Evolutionary conservation across 2,329 filamentous ascomycete genomes (phyloP).

Genomic region (Elsinoe batatas): DNA sequence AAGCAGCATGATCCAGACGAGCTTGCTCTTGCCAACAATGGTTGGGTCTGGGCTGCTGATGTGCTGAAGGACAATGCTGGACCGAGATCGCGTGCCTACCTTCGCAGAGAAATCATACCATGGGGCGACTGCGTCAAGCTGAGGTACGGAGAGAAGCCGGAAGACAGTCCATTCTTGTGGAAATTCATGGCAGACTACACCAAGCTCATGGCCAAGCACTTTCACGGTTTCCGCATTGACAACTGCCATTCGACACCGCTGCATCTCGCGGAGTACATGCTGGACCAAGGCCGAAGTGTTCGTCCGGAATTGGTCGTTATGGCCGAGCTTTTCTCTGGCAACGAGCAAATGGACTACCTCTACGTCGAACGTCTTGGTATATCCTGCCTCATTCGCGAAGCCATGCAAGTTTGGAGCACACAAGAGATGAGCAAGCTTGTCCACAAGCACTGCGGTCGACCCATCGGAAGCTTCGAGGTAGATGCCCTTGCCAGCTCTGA

Average conservation of each 20-base stretch:
- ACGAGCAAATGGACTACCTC: conserved; percentile 89
- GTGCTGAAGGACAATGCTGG: conserved; percentile 91
- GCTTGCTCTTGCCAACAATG: conserved; percentile 83
- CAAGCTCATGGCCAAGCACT: conserved; percentile 84
- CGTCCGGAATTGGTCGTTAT: conserved; percentile 84
- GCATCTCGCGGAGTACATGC: conserved; percentile 85
- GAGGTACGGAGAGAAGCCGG: conserved; percentile 67
- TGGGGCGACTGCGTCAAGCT: conserved; percentile 99
- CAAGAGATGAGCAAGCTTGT: conserved; percentile 85
- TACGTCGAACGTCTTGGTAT: conserved; percentile 90
- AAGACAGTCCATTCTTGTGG: conserved; percentile 92
- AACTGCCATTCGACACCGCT: conserved; percentile 96
- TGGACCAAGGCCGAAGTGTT: conserved; percentile 84
- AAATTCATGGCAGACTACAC: conserved; percentile 93
- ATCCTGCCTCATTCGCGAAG: conserved; percentile 85
- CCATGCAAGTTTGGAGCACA: conserved; percentile 97
- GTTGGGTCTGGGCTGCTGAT: conserved; percentile 98
- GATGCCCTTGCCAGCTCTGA: conserved; percentile 67
- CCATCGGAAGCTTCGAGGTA: conserved; percentile 95
- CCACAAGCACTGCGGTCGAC: conserved; percentile 83
- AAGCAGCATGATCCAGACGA: conserved; percentile 65
- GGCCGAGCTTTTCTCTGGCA: conserved; percentile 90
- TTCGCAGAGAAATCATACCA: conserved; percentile 91
- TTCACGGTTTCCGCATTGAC: conserved; percentile 90
- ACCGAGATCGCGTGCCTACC: conserved; percentile 77